These are phyloP conservation scores for Coemansia sp. DNA, from an alignment of 192 early-diverging fungal species.

Conservation along the genomic window DNA sequence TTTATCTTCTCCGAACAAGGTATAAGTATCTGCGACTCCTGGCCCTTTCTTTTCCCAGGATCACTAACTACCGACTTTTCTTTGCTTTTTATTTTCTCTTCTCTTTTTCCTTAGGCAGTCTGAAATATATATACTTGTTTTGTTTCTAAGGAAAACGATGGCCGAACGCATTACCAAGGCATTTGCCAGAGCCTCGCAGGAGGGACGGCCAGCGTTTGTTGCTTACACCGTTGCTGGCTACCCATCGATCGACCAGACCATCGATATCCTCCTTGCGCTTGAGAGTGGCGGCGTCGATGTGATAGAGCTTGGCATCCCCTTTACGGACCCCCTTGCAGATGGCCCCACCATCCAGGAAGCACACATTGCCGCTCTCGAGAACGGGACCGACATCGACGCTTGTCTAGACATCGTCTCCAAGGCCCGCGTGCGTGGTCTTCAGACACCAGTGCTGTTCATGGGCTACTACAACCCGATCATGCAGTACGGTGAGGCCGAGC, in stretches of 20 bases:
- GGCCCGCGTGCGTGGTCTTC: conserved; percentile 82
- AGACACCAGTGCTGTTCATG: conserved; percentile 94
- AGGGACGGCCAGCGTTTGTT: conserved; percentile 82
- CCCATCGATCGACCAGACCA: conserved; percentile 77
- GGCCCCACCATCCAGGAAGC: conserved; percentile 97
- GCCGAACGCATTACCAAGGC: conserved; percentile 39
- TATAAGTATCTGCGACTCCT: neutral
- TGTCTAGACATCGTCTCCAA: conserved; percentile 81
- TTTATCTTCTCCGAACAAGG: neutral
- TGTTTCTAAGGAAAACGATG: conserved; percentile 15
- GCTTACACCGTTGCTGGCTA: conserved; percentile 93
- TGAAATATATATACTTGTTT: neutral
- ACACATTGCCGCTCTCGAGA: conserved; percentile 72
- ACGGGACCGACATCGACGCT: conserved; percentile 76
- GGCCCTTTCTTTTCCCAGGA: neutral
- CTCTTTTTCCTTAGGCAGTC: neutral
- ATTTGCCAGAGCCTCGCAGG: conserved; percentile 37
- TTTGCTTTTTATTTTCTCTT: neutral
- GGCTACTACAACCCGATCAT: conserved; percentile 99
- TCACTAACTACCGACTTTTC: neutral
- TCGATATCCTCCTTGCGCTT: conserved; percentile 83
- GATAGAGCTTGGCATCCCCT: conserved; percentile 97
- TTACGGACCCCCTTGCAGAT: conserved; percentile 97
- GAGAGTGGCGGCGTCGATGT: conserved; percentile 92
- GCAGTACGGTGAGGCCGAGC: conserved; percentile 86